Base-by-base conservation (phyloP, 1,284 basidiomycete species). In the Sanghuangporus sanghuang region DNA sequence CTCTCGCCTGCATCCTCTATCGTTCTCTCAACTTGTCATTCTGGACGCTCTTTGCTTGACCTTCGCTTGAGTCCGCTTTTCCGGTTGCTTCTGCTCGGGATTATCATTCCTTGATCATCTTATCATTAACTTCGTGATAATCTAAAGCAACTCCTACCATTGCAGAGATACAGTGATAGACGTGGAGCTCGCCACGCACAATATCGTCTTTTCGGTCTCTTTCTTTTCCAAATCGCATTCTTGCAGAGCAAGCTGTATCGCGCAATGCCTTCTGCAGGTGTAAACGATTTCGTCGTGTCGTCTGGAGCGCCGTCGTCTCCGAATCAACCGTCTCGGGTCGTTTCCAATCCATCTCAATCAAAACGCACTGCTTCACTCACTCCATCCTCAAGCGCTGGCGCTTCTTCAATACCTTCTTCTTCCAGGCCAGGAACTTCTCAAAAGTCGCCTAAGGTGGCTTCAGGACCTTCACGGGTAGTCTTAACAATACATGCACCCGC, bases 301-400 rank as follows among this genome's bases (percentile, higher is more conserved):
- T 40, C 40, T 38, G 55, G 35, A 48, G 49, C 18, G n/a, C 39
- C 35, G 14, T 52, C 48, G 12, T 27, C 35, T 16, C 35, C 9
- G 27, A 27, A 52, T 52, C 11, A 16, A 52, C n/a, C 27, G 21
- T 36, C 58, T 16, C 49, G 16, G 23, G 38, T 36, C 18, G 12
- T 52, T 35, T 39, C 46, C 38, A 52, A 52, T 42, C 18, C 23
- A 16, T 48, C 42, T 35, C 55, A 46, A 46, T 44, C 55, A 18
- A 44, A 40, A 21, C 21, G 36, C n/a, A 54, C 58, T 23, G 12
- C n/a, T 32, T 39, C 32, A 39, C 32, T 8, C 39, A 11, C 18
- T 18, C 36, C n/a, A 54, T 38, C 53, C 42, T 52, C 58, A 52
- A 60, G 48, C 58, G 48, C 58, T 36, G 58, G 58, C 58, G 58